Conservation (phyloP, 306 rosid genomes). For the Styphnolobium japonicum region DNA sequence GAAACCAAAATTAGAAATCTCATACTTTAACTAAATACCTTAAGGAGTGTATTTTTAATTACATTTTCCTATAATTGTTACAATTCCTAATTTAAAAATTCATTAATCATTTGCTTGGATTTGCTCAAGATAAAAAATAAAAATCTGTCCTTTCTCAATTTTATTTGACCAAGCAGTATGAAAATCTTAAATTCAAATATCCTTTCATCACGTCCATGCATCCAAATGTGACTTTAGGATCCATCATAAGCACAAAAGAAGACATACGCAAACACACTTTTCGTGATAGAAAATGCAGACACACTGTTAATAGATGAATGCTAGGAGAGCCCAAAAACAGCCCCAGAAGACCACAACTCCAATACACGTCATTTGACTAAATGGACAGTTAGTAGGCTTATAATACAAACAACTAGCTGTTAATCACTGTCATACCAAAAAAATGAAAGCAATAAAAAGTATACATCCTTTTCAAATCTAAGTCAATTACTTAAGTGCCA, state of each 20-base stretch:
- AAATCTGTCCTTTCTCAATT: background rate
- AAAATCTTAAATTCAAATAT: background rate
- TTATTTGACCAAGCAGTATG: background rate
- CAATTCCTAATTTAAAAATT: background rate
- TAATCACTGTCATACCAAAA: background rate
- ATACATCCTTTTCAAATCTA: background rate
- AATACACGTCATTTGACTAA: too few relatives aligned
- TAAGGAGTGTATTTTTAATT: background rate
- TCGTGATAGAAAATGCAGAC: too few relatives aligned
- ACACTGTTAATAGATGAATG: too few relatives aligned
- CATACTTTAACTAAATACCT: background rate
- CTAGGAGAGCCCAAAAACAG: too few relatives aligned
- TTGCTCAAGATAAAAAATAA: background rate
- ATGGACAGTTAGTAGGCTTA: too few relatives aligned
- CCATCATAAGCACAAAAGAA: too few relatives aligned
- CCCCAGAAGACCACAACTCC: too few relatives aligned
- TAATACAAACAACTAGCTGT: too few relatives aligned
- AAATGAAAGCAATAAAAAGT: background rate
- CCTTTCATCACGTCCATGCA: background rate
- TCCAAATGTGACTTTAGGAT: too few relatives aligned
- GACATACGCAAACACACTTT: too few relatives aligned
- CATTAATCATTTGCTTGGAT: background rate
- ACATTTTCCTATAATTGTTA: background rate
- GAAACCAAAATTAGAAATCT: background rate
- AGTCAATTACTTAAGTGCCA: background rate